Conservation (phyloP, 331 rosid species). For the Acacia concinna region DNA sequence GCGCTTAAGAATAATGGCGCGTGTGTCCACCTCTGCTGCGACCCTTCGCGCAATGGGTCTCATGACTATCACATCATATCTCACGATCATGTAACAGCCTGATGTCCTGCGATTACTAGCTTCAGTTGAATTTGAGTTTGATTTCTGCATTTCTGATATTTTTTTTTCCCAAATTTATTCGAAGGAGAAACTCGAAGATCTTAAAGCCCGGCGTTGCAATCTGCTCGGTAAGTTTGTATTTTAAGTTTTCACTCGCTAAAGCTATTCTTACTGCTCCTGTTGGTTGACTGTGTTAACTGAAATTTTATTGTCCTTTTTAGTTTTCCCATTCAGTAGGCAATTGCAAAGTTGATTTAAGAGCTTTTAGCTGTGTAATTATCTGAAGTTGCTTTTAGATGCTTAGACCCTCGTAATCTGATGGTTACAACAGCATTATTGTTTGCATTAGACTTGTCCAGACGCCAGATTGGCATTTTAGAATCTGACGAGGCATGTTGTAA, state of each 20-base stretch:
- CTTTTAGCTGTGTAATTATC: neutral
- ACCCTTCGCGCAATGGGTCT: constrained; percentile 73
- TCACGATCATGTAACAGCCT: constrained; percentile 60
- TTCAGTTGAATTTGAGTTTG: neutral
- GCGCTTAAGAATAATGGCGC: constrained; percentile 85
- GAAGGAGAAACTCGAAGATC: constrained; percentile 85
- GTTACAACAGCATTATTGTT: neutral
- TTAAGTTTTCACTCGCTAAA: neutral
- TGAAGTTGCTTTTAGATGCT: constrained; percentile 10
- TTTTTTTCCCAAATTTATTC: constrained; percentile 6
- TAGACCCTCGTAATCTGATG: neutral
- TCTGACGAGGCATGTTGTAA: neutral
- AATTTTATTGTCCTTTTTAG: neutral
- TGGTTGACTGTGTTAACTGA: neutral
- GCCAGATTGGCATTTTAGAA: constrained; percentile 26
- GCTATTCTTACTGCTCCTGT: neutral
- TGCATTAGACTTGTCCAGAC: neutral
- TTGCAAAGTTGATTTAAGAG: neutral
- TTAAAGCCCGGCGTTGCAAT: constrained; percentile 70
- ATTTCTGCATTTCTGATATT: neutral
- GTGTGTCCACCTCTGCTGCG: constrained; percentile 73
- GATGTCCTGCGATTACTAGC: neutral
- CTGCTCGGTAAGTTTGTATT: constrained; percentile 57
- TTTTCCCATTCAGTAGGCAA: no score
- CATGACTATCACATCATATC: constrained; percentile 79